These are phyloP conservation scores for Tulasnella sp. DNA, from an alignment of 768 basidiomycete genomes.

Conservation along the genomic window DNA sequence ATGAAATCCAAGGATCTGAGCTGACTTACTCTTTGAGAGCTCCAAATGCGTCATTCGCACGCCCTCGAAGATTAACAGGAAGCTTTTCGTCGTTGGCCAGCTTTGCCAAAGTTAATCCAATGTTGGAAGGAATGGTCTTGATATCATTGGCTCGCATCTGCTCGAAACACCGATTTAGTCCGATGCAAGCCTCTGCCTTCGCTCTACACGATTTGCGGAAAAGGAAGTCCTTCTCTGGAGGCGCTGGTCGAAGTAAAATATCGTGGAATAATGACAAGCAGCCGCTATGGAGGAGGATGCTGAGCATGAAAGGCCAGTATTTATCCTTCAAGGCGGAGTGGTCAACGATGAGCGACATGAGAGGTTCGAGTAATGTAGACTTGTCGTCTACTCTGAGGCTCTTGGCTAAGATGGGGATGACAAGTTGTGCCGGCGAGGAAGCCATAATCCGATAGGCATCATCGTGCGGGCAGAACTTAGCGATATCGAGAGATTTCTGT, in stretches of 20 bases:
- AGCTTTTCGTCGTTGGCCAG: neutral
- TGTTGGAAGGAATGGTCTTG: neutral
- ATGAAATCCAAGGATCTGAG: neutral
- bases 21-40: neutral
- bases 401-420: neutral
- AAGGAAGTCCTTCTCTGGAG: neutral
- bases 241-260: neutral
- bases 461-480: conserved; percentile 8
- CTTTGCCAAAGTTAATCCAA: neutral
- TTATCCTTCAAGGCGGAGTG: neutral
- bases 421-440: neutral
- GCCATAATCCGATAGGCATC: conserved; percentile 8
- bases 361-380: neutral
- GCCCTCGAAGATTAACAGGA: neutral
- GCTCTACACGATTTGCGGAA: neutral
- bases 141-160: conserved; percentile 10
- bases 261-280: neutral
- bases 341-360: conserved; percentile 11
- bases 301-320: conserved; percentile 21
- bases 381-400: neutral
- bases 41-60: neutral
- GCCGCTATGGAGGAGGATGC: neutral
- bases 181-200: neutral
- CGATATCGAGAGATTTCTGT: neutral
- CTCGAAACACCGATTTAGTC: conserved; percentile 1